Evolutionary conservation across 371 early-diverging fungal genomes (phyloP).

Genomic region (Gilbertella persicaria): DNA sequence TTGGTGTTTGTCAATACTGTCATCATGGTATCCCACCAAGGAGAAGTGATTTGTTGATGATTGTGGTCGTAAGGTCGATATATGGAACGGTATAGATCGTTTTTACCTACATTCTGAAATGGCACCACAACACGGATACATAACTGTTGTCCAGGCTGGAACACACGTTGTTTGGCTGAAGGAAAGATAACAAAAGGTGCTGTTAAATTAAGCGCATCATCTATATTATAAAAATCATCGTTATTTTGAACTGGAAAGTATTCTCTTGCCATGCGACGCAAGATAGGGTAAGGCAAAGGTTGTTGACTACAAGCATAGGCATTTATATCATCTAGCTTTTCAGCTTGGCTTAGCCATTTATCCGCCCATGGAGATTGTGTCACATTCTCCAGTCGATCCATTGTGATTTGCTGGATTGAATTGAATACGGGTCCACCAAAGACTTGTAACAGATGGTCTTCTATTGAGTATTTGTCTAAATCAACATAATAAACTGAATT

Average conservation of each 20-base stretch:
- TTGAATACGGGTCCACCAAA: not conserved
- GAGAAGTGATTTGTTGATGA: constrained; percentile 13
- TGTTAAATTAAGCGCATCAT: not conserved
- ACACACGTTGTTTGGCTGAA: constrained; percentile 1
- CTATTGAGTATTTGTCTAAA: constrained; percentile 22
- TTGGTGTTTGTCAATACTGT: constrained; percentile 13
- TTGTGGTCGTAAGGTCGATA: constrained; percentile 29
- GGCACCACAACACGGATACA: constrained; percentile 34
- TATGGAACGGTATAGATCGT: constrained; percentile 15
- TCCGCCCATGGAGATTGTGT: constrained; percentile 5
- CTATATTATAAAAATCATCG: constrained; percentile 14
- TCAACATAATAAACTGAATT: constrained; percentile 11
- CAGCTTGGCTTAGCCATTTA: constrained; percentile 7
- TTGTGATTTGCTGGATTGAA: not conserved
- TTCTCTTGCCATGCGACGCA: constrained; percentile 18
- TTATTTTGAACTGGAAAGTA: constrained; percentile 16
- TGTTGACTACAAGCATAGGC: constrained; percentile 20
- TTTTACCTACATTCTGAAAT: not conserved
- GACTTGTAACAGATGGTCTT: constrained; percentile 16
- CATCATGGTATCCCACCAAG: constrained; percentile 47
- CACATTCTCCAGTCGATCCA: not conserved
- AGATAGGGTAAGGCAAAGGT: constrained; percentile 26
- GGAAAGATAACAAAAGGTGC: constrained; percentile 26
- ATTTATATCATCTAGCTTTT: not conserved
- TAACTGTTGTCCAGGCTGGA: constrained; percentile 10